phyloP scores from a whole-genome alignment of 1,139 yeast genomes.

The Geotrichum cucujoidarum region DNA sequence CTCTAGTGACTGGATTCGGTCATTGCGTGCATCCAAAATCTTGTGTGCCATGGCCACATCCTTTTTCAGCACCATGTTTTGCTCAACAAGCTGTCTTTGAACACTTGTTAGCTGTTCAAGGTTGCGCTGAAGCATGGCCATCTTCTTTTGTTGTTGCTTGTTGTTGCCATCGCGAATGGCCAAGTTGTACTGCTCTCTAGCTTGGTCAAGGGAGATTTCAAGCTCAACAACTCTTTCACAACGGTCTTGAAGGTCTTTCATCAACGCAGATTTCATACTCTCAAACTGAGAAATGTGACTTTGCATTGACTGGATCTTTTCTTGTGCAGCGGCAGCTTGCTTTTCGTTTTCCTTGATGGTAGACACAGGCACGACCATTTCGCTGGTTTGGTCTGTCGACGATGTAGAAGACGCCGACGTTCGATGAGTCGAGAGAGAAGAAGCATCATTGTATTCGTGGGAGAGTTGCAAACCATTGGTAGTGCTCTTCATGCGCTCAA shows the following conservation, averaged over 20 bases:
- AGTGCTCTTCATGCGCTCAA: conserved; percentile 23
- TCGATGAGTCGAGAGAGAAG: not conserved
- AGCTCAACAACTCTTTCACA: conserved; percentile 43
- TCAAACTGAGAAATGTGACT: conserved; percentile 33
- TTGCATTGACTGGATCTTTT: conserved; percentile 27
- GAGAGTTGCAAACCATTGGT: conserved; percentile 19
- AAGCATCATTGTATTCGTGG: not conserved
- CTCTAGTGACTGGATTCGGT: conserved; percentile 55
- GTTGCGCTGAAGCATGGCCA: conserved; percentile 43
- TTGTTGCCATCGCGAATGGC: conserved; percentile 32
- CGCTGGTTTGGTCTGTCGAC: not conserved
- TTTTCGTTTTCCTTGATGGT: conserved; percentile 20
- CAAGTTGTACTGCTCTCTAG: conserved; percentile 35
- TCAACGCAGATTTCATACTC: conserved; percentile 37
- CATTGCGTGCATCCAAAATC: conserved; percentile 56
- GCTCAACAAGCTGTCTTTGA: conserved; percentile 44
- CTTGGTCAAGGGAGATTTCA: conserved; percentile 41
- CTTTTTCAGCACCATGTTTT: conserved; percentile 42
- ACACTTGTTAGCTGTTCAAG: conserved; percentile 43
- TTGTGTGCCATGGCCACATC: conserved; percentile 53
- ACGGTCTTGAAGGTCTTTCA: conserved; percentile 42
- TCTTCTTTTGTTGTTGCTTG: conserved; percentile 38
- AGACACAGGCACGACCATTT: conserved; percentile 9
- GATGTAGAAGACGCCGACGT: not conserved
- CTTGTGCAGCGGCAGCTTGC: conserved; percentile 23